Evolutionary conservation across 1,284 basidiomycete genomes (phyloP), one percentile per base, ranked within the genome.

Genomic region (Microbotryum scabiosae): DNA sequence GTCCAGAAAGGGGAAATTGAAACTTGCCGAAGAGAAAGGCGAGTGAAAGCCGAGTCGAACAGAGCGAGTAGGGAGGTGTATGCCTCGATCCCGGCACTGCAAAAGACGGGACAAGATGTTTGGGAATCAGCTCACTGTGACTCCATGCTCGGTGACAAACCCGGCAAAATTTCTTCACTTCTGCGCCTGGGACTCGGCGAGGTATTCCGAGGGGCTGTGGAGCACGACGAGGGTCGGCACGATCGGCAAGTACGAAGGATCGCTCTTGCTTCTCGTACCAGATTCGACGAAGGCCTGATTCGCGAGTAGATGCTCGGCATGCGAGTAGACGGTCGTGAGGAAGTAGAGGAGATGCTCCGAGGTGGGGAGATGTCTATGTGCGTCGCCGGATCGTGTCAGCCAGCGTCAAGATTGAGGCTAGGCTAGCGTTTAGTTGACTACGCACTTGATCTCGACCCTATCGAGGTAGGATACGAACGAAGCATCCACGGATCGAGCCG

Each of bases 271-370:
- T 1, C 16, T n/a, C 1, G 53, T 41, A 8, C 25, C 32, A 4
- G 43, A 43, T 2, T 44, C 50, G 18, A 18, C 6, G 30, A 55
- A 58, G 1, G 63, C 57, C 5, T 23, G 21, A 12, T 43, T 44
- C 1, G 59, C 54, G 0, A 51, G 32, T 4, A 26, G 14, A 0
- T 52, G 48, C 8, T 23, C 8, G 8, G 9, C 36, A 20, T 28
- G 43, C 20, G 47, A 32, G 64, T 65, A 56, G 14, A 18, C 25
- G 4, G 63, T 59, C 21, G 61, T 25, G 54, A 65, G 64, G 46
- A 68, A 68, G 48, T 65, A 68, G 45, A 16, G 51, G n/a, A 68
- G 36, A 6, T 65, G 64, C 4, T 64, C 54, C 4, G 60, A 50
- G 8, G 61, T 45, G n/a, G 66, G 64, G 1, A 65, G 46, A 25